Percentiles rank a stretch among this genome's conserved stretches.
Evolutionary conservation across 202 grass and related monocot genomes (phyloP).

Genomic region (Saccharum hybrid): DNA sequence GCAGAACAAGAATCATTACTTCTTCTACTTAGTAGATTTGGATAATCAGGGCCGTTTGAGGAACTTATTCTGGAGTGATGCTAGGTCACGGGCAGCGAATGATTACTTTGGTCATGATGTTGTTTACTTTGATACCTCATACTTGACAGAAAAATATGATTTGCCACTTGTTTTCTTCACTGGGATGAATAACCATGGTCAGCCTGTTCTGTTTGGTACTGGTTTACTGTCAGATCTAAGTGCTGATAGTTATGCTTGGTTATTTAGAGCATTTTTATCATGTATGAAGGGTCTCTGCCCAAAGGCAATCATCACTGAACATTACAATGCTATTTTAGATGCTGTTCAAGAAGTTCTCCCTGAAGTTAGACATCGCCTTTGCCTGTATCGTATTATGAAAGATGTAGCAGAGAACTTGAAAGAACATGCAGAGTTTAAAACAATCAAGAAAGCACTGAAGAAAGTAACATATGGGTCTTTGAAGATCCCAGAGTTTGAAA

Average conservation of each 20-base stretch:
- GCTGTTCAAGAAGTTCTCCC: slow-evolving; percentile 70
- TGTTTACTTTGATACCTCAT: slow-evolving; percentile 89
- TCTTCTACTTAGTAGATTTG: slow-evolving; percentile 92
- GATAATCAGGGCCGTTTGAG: slow-evolving; percentile 79
- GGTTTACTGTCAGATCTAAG: slow-evolving; percentile 83
- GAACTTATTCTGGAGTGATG: slow-evolving; percentile 96
- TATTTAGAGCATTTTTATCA: slow-evolving; percentile 83
- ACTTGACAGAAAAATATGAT: slow-evolving; percentile 83
- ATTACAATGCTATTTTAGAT: slow-evolving; percentile 79
- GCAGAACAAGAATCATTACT: slow-evolving; percentile 93
- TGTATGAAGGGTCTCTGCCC: slow-evolving; percentile 67
- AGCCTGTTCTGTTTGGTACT: slow-evolving; percentile 75
- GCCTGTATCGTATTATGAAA: slow-evolving; percentile 79
- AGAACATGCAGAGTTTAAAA: slow-evolving; percentile 74
- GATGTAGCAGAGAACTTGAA: slow-evolving; percentile 87
- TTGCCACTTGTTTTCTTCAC: slow-evolving; percentile 80
- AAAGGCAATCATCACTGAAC: slow-evolving; percentile 78
- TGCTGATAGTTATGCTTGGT: slow-evolving; percentile 84
- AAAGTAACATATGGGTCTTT: slow-evolving; percentile 80
- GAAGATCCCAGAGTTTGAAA: slow-evolving; percentile 75
- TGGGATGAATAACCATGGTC: slow-evolving; percentile 91
- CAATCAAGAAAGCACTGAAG: slow-evolving; percentile 74
- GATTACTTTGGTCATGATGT: slow-evolving; percentile 85
- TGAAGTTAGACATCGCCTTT: slow-evolving; percentile 73
- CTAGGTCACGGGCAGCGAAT: slow-evolving; percentile 81